Conservation (phyloP, 192 early-diverging fungal genomes). For the Coemansia sp. region DNA sequence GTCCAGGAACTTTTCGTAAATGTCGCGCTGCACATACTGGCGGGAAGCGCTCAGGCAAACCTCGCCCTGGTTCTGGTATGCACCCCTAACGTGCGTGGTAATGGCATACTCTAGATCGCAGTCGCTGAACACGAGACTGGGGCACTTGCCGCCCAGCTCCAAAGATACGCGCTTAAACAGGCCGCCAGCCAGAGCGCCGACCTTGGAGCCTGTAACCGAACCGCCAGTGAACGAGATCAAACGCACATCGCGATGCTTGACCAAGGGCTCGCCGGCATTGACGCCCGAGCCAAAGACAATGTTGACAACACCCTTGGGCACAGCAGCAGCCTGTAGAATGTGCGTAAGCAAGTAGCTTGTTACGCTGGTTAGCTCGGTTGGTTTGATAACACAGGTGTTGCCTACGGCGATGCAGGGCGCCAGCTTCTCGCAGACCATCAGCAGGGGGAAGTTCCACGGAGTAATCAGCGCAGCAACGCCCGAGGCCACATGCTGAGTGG, state of each 20-base stretch:
- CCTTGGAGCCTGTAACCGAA: conserved; percentile 61
- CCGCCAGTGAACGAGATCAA: conserved; percentile 80
- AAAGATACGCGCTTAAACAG: conserved; percentile 75
- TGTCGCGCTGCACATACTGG: conserved; percentile 67
- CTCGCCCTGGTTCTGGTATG: conserved; percentile 77
- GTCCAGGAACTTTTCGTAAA: conserved; percentile 65
- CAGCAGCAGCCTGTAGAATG: conserved; percentile 65
- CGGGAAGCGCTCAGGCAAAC: conserved; percentile 78
- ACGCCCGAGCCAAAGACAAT: conserved; percentile 77
- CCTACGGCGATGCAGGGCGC: conserved; percentile 77
- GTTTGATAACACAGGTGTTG: conserved; percentile 75
- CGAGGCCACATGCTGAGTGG: conserved; percentile 65
- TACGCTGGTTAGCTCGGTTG: conserved; percentile 68
- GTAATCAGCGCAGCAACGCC: conserved; percentile 78
- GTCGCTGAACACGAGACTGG: conserved; percentile 76
- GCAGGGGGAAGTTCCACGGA: conserved; percentile 74
- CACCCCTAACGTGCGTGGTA: conserved; percentile 60
- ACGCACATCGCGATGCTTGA: conserved; percentile 63
- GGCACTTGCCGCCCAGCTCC: conserved; percentile 86
- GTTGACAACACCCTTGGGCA: conserved; percentile 81
- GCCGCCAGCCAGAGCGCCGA: conserved; percentile 61
- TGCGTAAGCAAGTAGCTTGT: conserved; percentile 63
- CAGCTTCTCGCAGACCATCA: conserved; percentile 78
- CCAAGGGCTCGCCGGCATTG: conserved; percentile 67
- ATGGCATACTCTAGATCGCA: conserved; percentile 71